A percentile compares a stretch with the other conserved stretches of the same genome.
Conservation (phyloP, 2,329 filamentous ascomycete species). For the Lecanicillium sp. region DNA sequence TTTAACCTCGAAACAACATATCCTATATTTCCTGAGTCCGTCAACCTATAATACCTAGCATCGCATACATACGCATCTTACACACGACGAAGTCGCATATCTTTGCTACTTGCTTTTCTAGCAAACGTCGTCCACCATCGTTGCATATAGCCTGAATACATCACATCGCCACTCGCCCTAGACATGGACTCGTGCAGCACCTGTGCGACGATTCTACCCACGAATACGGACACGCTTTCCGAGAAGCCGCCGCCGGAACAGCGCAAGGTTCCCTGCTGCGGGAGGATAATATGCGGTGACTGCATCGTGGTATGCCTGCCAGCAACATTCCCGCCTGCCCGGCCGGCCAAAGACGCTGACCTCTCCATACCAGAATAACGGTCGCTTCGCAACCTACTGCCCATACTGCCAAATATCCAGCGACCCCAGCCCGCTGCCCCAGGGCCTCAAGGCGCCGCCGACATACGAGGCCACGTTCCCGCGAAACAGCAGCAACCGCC, state of each 20-base stretch:
- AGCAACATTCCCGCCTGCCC: background rate
- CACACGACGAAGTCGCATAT: too few species aligned
- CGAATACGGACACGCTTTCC: conserved; percentile 41
- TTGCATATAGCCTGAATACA: background rate
- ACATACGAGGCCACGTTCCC: conserved; percentile 41
- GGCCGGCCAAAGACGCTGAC: too few species aligned
- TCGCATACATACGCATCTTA: too few species aligned
- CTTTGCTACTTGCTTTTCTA: too few species aligned
- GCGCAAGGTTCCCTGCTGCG: conserved; percentile 62
- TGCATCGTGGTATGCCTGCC: conserved; percentile 54
- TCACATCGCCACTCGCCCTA: background rate
- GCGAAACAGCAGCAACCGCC: background rate
- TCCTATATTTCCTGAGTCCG: background rate
- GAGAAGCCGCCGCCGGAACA: conserved; percentile 57
- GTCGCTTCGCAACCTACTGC: conserved; percentile 59
- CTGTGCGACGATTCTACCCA: conserved; percentile 57
- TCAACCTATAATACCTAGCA: background rate
- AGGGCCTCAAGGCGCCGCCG: conserved; percentile 63
- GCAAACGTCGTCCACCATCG: background rate
- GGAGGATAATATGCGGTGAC: conserved; percentile 61
- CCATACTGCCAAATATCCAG: conserved; percentile 73
- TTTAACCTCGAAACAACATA: background rate
- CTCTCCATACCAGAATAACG: conserved; percentile 44
- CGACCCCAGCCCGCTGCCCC: conserved; percentile 49
- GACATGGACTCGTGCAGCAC: conserved; percentile 57